Evolutionary conservation across 306 rosid species (phyloP).

Genomic region (Ziziphus jujuba): DNA sequence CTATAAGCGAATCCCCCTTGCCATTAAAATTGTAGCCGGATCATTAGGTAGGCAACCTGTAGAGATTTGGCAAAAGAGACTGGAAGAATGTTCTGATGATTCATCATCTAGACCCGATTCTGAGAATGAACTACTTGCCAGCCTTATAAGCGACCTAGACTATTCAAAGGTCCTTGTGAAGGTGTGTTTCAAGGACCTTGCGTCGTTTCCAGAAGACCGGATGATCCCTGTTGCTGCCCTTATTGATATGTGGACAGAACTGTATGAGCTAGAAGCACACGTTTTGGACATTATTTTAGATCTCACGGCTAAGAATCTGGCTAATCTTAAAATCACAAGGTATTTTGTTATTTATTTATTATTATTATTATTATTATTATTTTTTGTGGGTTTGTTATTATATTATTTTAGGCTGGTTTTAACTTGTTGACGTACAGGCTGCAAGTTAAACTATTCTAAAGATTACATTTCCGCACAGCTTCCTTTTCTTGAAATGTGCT

Average conservation of each 20-base stretch:
- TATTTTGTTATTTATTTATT: neutral
- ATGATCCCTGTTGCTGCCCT: conserved; percentile 60
- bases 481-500: too few species aligned
- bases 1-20: conserved; percentile 55
- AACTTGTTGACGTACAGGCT: too few species aligned
- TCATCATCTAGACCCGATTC: conserved; percentile 29
- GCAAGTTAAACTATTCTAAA: too few species aligned
- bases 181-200: conserved; percentile 62
- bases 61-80: conserved; percentile 33
- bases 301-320: conserved; percentile 34
- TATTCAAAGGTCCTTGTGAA: conserved; percentile 22
- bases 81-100: conserved; percentile 19
- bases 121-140: conserved; percentile 18
- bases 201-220: conserved; percentile 64
- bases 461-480: too few species aligned
- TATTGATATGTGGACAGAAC: conserved; percentile 62
- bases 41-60: conserved; percentile 30
- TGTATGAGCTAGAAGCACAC: conserved; percentile 36
- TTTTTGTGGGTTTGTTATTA: too few species aligned
- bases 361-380: too few species aligned
- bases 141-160: conserved; percentile 49
- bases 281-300: conserved; percentile 33
- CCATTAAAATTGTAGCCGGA: conserved; percentile 41
- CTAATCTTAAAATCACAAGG: conserved; percentile 21
- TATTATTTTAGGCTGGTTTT: too few species aligned